Evolutionary conservation across 192 early-diverging fungal genomes (phyloP), one percentile per base, ranked within the genome.

Genomic region (Entomortierella lignicola): DNA sequence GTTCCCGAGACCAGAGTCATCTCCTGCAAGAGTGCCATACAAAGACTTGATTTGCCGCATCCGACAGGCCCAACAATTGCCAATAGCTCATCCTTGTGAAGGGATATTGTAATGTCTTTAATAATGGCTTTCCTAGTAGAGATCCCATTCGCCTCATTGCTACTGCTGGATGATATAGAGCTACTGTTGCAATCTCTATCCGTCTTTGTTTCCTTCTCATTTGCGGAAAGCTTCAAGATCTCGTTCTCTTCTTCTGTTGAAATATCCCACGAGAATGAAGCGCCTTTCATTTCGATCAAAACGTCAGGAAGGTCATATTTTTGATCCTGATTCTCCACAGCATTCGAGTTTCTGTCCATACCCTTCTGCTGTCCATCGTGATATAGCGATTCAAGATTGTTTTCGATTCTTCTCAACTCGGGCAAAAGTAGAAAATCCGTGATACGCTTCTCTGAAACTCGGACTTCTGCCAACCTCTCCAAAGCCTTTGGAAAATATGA

Each of bases 21-120:
- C 37, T 85, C 84, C 26, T 72, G 69, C n/a, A 85, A 21, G 2
- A 85, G 56, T 2, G 84, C 81, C 84, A 85, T 85, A 56, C 81
- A 82, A 27, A 85, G 62, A 23, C 81, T 82, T 5, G 84, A 72
- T 58, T 85, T 85, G 26, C 84, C 84, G 30, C 66, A 79, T 63
- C 83, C 83, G 25, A 85, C 83, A 29, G 83, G 80, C 21, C 83
- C 83, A 13, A 85, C 77, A 27, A 85, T 64, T 0, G 74, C 83
- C 31, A 72, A 51, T 11, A 85, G 52, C 41, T 85, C 83, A 23
- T 79, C 56, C 13, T 52, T 29, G 32, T 71, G 64, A 0, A 85
- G 57, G 11, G 56, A 63, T 37, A 85, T 60, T 29, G 29, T 71
- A 21, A 83, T 27, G 23, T 73, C 69, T n/a, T 69, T 60, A 34